Conservation (phyloP, 306 rosid genomes). For the Pterocarpus santalinus region DNA sequence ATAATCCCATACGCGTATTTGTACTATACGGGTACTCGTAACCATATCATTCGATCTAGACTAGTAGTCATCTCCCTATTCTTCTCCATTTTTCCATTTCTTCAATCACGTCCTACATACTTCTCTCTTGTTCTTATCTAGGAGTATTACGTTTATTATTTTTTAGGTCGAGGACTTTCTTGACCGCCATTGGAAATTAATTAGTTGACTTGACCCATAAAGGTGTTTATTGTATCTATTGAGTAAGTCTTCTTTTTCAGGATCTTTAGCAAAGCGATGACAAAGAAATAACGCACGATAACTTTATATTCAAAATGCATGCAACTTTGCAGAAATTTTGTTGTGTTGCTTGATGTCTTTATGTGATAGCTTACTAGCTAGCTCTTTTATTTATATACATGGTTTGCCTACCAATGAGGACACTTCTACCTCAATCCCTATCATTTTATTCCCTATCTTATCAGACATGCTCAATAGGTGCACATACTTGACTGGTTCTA, state of each 20-base stretch:
- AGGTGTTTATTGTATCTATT: constrained; percentile 20
- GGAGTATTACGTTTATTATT: background rate
- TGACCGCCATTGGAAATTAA: background rate
- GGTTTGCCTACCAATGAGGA: constrained; percentile 16
- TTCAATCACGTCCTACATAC: too few species aligned
- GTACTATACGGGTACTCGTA: too few species aligned
- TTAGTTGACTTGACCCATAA: background rate
- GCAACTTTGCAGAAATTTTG: constrained; percentile 22
- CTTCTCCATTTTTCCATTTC: background rate
- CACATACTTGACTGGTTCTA: background rate
- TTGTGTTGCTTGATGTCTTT: constrained; percentile 12
- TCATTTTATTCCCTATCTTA: constrained; percentile 28
- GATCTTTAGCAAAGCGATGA: background rate
- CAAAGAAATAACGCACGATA: background rate
- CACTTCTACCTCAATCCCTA: constrained; percentile 1
- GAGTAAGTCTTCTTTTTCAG: background rate
- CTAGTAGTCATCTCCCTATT: background rate
- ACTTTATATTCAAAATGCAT: background rate
- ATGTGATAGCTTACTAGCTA: background rate
- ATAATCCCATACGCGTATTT: too few species aligned
- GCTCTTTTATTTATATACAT: too few species aligned
- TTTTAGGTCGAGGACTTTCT: background rate
- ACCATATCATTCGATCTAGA: too few species aligned
- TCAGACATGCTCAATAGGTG: background rate
- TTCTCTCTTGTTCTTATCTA: too few species aligned